These are phyloP conservation scores for Triticum monococcum DNA, from an alignment of 176 grass and related monocot species.

Conservation along the genomic window DNA sequence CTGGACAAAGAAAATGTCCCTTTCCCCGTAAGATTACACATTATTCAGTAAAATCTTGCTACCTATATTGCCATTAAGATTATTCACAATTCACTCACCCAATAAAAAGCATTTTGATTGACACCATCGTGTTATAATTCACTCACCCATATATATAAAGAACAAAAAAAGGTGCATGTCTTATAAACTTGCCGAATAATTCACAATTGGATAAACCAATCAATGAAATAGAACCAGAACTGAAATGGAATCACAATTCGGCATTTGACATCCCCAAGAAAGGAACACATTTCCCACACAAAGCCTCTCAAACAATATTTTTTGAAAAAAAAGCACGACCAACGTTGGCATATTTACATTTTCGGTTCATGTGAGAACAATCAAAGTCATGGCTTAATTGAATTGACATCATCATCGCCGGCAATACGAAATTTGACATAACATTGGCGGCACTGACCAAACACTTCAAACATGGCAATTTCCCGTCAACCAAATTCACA, in stretches of 20 bases:
- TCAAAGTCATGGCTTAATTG: background rate
- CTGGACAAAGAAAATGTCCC: background rate
- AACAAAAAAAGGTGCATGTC: background rate
- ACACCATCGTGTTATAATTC: background rate
- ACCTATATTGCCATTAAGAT: background rate
- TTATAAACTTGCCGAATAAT: background rate
- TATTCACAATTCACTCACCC: background rate
- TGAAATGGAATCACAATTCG: background rate
- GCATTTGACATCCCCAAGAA: background rate
- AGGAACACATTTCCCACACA: background rate
- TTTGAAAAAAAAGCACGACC: background rate
- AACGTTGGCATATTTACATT: background rate
- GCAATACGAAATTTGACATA: background rate
- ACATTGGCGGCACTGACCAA: background rate
- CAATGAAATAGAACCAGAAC: background rate
- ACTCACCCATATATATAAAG: background rate
- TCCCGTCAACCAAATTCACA: background rate
- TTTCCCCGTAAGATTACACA: background rate
- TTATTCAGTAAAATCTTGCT: background rate
- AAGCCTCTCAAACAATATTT: background rate
- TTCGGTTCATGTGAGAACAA: background rate
- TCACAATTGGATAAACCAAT: background rate
- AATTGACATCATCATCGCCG: background rate
- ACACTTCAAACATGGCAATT: background rate
- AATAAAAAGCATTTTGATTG: background rate